Percentiles rank a stretch among this genome's conserved stretches.
Evolutionary conservation across 345 rosid species (phyloP).

Genomic region (Eucalyptus curtisii): DNA sequence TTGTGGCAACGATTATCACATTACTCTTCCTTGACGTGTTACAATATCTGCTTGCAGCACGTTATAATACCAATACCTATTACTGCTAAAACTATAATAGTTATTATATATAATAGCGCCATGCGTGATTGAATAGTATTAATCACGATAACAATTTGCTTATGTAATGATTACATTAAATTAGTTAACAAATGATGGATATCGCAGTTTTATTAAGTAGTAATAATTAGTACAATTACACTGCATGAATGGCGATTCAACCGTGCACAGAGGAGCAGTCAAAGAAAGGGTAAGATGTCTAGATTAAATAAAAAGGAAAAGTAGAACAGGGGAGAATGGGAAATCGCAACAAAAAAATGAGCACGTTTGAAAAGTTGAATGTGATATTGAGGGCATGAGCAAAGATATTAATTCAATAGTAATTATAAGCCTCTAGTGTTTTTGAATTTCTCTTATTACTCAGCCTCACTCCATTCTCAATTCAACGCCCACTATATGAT

Average conservation of each 20-base stretch:
- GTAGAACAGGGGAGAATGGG: not conserved
- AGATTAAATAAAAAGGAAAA: not conserved
- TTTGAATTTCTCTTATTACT: not conserved
- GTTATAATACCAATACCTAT: not conserved
- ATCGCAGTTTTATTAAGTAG: not conserved
- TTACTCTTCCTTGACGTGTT: not conserved
- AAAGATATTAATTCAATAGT: not conserved
- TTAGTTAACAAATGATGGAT: not conserved
- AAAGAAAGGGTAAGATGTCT: not conserved
- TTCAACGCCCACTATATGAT: not conserved
- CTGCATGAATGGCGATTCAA: not conserved
- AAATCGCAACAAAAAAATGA: not conserved
- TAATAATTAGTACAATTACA: too few species aligned
- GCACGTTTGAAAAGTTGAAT: not conserved
- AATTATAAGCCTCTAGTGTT: not conserved
- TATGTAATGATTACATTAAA: not conserved
- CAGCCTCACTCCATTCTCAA: not conserved
- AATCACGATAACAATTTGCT: not conserved
- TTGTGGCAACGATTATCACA: not conserved
- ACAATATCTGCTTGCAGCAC: not conserved
- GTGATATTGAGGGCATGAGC: not conserved
- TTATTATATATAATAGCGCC: not conserved
- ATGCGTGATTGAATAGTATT: not conserved
- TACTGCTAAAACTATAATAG: not conserved
- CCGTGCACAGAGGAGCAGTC: not conserved